These are phyloP conservation scores for Remersonia thermophila DNA, from an alignment of 2,329 filamentous ascomycete species.

Conservation along the genomic window DNA sequence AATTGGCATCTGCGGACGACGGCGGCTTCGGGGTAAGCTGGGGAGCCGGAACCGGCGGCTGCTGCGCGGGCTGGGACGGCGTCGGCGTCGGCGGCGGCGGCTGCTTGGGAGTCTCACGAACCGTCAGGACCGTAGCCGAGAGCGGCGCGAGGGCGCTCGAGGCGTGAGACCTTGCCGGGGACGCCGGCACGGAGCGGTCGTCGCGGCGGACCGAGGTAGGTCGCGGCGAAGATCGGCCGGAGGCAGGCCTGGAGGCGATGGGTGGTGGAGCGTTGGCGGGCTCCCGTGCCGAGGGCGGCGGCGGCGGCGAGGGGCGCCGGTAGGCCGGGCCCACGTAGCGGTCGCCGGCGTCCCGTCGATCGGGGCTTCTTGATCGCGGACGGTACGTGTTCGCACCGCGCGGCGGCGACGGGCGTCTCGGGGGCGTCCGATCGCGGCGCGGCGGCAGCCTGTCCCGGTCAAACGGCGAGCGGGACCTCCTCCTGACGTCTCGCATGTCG, in stretches of 20 bases:
- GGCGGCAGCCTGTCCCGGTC: slow-evolving; percentile 30
- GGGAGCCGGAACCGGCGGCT: neutral
- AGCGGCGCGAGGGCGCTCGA: slow-evolving; percentile 8
- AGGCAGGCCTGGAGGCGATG: slow-evolving; percentile 37
- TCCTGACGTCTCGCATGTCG: slow-evolving; percentile 30
- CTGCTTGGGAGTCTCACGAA: slow-evolving; percentile 7
- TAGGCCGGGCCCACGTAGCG: slow-evolving; percentile 27
- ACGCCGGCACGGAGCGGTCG: slow-evolving; percentile 35
- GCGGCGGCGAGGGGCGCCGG: slow-evolving; percentile 37
- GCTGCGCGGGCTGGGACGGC: slow-evolving; percentile 6
- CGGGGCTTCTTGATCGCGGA: slow-evolving; percentile 39
- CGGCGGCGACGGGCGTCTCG: slow-evolving; percentile 26
- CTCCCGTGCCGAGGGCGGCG: slow-evolving; percentile 31
- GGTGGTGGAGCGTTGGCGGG: slow-evolving; percentile 35
- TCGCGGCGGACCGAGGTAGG: slow-evolving; percentile 32
- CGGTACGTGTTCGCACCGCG: slow-evolving; percentile 33
- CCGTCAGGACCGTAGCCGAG: slow-evolving; percentile 4
- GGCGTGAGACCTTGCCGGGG: slow-evolving; percentile 27
- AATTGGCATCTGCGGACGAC: slow-evolving; percentile 13
- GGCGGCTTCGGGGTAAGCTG: slow-evolving; percentile 12
- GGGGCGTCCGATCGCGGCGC: slow-evolving; percentile 25
- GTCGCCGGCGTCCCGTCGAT: slow-evolving; percentile 36
- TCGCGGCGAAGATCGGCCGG: slow-evolving; percentile 41
- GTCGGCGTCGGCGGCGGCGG: slow-evolving; percentile 7
- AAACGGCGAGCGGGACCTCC: slow-evolving; percentile 43